A percentile compares a stretch with the other conserved stretches of the same genome.
These are phyloP conservation scores for Thraustochytrium sp. DNA, from an alignment of 352 stramenopile species.

Conservation along the genomic window DNA sequence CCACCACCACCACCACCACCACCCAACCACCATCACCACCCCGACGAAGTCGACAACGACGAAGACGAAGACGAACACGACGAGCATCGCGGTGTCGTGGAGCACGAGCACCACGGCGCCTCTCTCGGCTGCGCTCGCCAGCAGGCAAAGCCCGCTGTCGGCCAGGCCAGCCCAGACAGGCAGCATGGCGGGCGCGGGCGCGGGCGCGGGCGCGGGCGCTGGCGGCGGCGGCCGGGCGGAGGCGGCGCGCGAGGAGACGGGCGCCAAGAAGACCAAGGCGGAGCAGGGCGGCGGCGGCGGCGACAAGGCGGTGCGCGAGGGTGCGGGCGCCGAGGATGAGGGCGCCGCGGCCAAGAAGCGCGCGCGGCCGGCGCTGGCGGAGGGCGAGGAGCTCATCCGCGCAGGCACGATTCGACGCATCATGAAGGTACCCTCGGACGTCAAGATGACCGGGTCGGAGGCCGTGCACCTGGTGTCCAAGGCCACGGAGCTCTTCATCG, in stretches of 20 bases:
- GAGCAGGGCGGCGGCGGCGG: not conserved
- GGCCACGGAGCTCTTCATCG: constrained; percentile 24
- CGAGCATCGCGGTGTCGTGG: too few relatives aligned
- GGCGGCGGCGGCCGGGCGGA: not conserved
- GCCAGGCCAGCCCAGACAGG: too few relatives aligned
- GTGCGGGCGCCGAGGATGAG: not conserved
- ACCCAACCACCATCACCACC: too few relatives aligned
- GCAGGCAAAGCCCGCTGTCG: too few relatives aligned
- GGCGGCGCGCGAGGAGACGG: not conserved
- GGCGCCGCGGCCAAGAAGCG: not conserved
- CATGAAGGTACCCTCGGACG: constrained; percentile 10
- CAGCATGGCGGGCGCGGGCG: not conserved
- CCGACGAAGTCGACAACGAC: too few relatives aligned
- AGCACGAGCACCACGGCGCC: too few relatives aligned
- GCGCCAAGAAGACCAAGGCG: not conserved
- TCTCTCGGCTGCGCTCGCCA: too few relatives aligned
- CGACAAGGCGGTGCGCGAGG: not conserved
- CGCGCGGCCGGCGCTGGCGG: not conserved
- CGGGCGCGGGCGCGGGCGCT: not conserved
- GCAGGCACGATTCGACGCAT: constrained; percentile 15
- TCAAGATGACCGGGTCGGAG: constrained; percentile 39
- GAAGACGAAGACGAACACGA: too few relatives aligned
- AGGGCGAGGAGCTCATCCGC: constrained; percentile 24
- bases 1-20: too few relatives aligned
- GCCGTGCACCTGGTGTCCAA: constrained; percentile 28